Conservation (phyloP, 129 eudicot species). For the Mikania micrantha region DNA sequence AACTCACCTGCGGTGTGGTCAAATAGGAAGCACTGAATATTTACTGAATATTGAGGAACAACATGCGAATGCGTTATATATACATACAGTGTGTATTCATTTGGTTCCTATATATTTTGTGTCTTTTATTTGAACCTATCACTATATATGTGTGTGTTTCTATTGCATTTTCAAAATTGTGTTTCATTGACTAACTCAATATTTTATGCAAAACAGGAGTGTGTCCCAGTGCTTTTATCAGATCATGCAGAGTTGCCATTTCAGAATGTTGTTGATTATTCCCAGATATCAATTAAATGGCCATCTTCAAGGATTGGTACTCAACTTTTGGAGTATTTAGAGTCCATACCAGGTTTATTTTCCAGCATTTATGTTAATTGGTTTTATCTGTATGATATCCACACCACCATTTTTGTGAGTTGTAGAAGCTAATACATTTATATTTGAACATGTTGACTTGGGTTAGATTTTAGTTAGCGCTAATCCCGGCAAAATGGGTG, state of each 20-base stretch:
- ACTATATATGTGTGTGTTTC: neutral
- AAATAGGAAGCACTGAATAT: neutral
- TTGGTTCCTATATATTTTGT: neutral
- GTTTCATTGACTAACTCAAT: neutral
- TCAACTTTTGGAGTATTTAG: slow-evolving; percentile 74
- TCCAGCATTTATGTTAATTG: neutral
- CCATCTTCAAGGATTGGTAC: slow-evolving; percentile 74
- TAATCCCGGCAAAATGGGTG: too few species aligned
- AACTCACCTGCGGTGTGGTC: neutral
- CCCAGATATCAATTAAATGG: slow-evolving; percentile 85
- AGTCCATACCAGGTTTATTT: slow-evolving; percentile 81
- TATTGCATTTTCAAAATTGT: neutral
- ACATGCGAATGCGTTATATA: neutral
- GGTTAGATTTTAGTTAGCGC: too few species aligned
- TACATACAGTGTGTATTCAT: neutral
- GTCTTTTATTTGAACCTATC: neutral
- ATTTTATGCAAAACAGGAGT: slow-evolving; percentile 56
- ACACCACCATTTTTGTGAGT: neutral
- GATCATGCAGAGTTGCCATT: slow-evolving; percentile 88
- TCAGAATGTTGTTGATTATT: slow-evolving; percentile 71
- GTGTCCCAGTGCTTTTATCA: slow-evolving; percentile 92
- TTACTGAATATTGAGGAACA: neutral
- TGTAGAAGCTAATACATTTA: neutral
- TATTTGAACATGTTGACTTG: neutral
- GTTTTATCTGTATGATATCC: neutral